A percentile compares a stretch with the other conserved stretches of the same genome.
Evolutionary conservation across 78 protist genomes (phyloP).

Genomic region (Dictyostelium purpureum): DNA sequence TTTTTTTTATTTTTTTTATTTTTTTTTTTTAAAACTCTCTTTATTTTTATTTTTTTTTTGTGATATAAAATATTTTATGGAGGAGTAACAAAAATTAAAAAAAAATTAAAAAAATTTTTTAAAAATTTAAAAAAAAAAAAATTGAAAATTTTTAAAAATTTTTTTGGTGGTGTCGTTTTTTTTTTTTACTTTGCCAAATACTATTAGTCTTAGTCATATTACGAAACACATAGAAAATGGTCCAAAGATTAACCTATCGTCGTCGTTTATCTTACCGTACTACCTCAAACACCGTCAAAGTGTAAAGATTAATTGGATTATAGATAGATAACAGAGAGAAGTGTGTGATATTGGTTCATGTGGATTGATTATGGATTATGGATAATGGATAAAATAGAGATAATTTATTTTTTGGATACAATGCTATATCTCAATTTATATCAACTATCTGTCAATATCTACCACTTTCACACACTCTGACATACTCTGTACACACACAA

Average conservation of each 20-base stretch:
- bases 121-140: no score
- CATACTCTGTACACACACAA: background rate
- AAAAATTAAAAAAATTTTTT: slow-evolving; percentile 1
- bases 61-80: background rate
- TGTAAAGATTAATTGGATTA: slow-evolving; percentile 31
- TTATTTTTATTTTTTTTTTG: background rate
- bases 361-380: background rate
- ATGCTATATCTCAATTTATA: background rate
- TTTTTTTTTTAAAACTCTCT: background rate
- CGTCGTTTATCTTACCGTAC: slow-evolving; percentile 91
- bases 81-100: background rate
- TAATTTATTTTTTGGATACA: no score
- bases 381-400: background rate
- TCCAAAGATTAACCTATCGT: slow-evolving; percentile 90
- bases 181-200: background rate
- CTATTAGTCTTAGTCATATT: background rate
- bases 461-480: background rate
- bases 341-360: background rate
- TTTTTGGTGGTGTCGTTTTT: background rate
- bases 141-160: background rate
- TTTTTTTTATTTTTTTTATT: background rate
- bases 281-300: slow-evolving; percentile 73
- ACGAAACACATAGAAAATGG: slow-evolving; percentile 56
- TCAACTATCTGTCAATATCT: background rate
- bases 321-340: background rate